Percentiles rank a stretch among this genome's conserved stretches.
These are phyloP conservation scores for Leccinum boreale DNA, from an alignment of 768 basidiomycete genomes.

Conservation along the genomic window DNA sequence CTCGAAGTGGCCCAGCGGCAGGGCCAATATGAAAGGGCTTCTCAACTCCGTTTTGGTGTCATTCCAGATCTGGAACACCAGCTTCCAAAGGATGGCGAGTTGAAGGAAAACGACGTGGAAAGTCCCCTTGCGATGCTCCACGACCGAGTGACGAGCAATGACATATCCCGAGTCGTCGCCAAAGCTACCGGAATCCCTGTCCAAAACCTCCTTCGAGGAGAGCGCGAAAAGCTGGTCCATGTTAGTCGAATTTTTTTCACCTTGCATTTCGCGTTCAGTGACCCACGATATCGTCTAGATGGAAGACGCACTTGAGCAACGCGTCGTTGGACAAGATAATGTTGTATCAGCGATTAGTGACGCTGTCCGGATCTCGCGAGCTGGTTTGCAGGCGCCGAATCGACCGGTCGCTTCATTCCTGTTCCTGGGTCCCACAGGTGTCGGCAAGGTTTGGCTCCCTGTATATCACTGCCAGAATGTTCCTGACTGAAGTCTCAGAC, in stretches of 20 bases:
- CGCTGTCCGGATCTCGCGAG: slow-evolving; percentile 89
- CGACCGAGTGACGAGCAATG: slow-evolving; percentile 84
- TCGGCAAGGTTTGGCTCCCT: slow-evolving; percentile 58
- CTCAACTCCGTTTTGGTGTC: slow-evolving; percentile 75
- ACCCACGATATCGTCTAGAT: slow-evolving; percentile 51
- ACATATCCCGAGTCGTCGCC: slow-evolving; percentile 86
- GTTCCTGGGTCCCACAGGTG: slow-evolving; percentile 86
- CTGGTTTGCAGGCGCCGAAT: slow-evolving; percentile 85
- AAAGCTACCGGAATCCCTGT: slow-evolving; percentile 90
- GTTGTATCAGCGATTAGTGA: slow-evolving; percentile 82
- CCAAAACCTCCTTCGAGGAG: slow-evolving; percentile 82
- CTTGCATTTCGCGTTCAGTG: neutral
- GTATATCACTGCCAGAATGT: neutral
- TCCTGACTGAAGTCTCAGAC: slow-evolving; percentile 44
- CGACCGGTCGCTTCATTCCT: slow-evolving; percentile 91
- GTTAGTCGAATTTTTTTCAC: slow-evolving; percentile 41
- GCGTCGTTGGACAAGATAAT: slow-evolving; percentile 90
- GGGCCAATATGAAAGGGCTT: slow-evolving; percentile 83
- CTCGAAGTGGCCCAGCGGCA: slow-evolving; percentile 87
- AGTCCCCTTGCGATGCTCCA: slow-evolving; percentile 65
- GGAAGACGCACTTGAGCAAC: slow-evolving; percentile 71
- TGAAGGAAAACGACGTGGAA: slow-evolving; percentile 39
- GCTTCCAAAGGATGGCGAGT: slow-evolving; percentile 54
- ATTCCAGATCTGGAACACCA: slow-evolving; percentile 79
- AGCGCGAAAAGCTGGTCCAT: slow-evolving; percentile 85